A percentile compares a stretch with the other conserved stretches of the same genome.
Evolutionary conservation across 768 basidiomycete species (phyloP).

Genomic region (Lactarius hatsudake): DNA sequence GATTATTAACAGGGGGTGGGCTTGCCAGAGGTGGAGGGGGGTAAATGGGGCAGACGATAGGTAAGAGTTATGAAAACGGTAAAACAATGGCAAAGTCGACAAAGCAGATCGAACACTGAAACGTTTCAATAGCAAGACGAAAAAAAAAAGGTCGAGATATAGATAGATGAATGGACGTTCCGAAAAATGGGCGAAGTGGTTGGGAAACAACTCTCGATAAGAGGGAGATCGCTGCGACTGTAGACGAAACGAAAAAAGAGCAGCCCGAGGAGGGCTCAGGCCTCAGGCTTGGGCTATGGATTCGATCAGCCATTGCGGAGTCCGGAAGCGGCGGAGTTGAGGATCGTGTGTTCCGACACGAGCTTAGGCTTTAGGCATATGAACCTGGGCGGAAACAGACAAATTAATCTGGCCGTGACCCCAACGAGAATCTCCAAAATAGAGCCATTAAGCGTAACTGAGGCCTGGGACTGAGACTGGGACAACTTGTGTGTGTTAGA

Average conservation of each 20-base stretch:
- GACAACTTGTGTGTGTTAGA: conserved; percentile 4
- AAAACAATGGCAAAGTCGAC: conserved; percentile 33
- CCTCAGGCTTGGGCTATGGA: conserved; percentile 21
- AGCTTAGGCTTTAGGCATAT: neutral
- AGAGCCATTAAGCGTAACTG: neutral
- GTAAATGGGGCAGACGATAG: conserved; percentile 34
- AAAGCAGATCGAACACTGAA: conserved; percentile 36
- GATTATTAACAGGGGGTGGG: conserved; percentile 8
- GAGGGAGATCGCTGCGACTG: conserved; percentile 5
- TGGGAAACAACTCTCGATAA: neutral
- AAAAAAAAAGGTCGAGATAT: conserved; percentile 30
- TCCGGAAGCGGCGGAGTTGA: conserved; percentile 29
- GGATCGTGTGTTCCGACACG: conserved; percentile 15
- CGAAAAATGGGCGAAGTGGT: conserved; percentile 26
- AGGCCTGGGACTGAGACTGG: conserved; percentile 7
- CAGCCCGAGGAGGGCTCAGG: conserved; percentile 31
- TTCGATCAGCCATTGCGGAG: conserved; percentile 26
- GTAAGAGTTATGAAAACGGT: conserved; percentile 34
- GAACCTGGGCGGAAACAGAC: conserved; percentile 18
- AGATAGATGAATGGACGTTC: conserved; percentile 28
- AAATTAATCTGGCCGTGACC: conserved; percentile 16
- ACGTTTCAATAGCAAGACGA: conserved; percentile 36
- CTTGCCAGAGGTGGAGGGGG: conserved; percentile 10
- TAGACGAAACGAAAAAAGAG: conserved; percentile 31
- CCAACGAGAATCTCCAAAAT: conserved; percentile 21